Evolutionary conservation across 305 asterid genomes (phyloP), one percentile per base, ranked within the genome.

Genomic region (Fraxinus ornus): DNA sequence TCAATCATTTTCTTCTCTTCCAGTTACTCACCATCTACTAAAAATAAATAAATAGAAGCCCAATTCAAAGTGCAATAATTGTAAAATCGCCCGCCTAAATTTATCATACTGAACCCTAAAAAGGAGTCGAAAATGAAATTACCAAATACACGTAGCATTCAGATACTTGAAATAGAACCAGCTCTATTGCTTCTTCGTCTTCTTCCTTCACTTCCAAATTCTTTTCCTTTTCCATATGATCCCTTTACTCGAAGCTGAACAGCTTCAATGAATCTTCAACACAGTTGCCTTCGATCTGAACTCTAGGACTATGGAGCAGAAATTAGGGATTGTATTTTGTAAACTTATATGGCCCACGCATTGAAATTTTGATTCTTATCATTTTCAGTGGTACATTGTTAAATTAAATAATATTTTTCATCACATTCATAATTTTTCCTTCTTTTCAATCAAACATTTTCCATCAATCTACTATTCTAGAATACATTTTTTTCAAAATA

Each of bases 141-240:
- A 92, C 97, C 94, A 93, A 81, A 87, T 93, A 93, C 73, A 93
- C 97, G 82, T 92, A 93, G 88, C 94, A 92, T 87, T 92, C 97
- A 70, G 96, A 77, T 57, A 92, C 96, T 88, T 93, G 96, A 88
- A 91, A 93, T 44, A 91, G 90, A 86, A 89, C 84, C 66, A 92
- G 83, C 89, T 92, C 94, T 62, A 90, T 66, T 37, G 92, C 87
- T 81, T 90, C 97, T 79, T 84, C 79, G 74, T 87, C 91, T 55
- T 78, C 86, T 17, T 73, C 84, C 72, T 72, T 81, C 76, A 71
- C 90, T 32, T 83, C 89, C 57, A 71, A 32, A 68, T 85, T 85
- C 81, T 89, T 82, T 79, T 85, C 92, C 84, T 82, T 82, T 82
- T 91, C 93, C 94, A 89, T 90, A 73, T 75, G 86, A 85, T 85